A percentile compares a stretch with the other conserved stretches of the same genome.
These are phyloP conservation scores for Abrus pulchellus DNA, from an alignment of 306 rosid genomes.

Conservation along the genomic window DNA sequence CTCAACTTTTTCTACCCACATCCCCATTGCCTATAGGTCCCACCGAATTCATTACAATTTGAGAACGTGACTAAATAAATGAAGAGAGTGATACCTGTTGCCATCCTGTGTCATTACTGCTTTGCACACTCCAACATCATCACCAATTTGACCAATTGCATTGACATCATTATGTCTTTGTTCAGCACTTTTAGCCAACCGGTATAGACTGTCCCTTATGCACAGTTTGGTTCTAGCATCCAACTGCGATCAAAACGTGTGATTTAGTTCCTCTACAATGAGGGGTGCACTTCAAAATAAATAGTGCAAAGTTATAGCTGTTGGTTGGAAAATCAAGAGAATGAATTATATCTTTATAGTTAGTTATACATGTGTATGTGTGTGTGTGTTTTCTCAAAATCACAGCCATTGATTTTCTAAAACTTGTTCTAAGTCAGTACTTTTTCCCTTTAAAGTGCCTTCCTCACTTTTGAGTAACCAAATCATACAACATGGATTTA, in stretches of 20 bases:
- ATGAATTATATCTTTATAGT: neutral
- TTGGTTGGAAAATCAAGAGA: neutral
- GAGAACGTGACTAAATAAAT: neutral
- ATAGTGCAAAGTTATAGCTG: neutral
- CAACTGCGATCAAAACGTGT: conserved; percentile 60
- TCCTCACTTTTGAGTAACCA: neutral
- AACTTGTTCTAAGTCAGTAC: neutral
- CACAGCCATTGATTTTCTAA: neutral
- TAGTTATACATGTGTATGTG: neutral
- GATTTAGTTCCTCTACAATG: conserved; percentile 1
- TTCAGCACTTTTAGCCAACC: conserved; percentile 80
- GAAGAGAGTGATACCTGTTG: conserved; percentile 57
- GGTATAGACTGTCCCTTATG: conserved; percentile 81
- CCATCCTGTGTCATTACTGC: conserved; percentile 52
- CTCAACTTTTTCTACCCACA: too few relatives aligned
- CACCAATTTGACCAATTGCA: conserved; percentile 50
- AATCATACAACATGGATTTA: conserved; percentile 11
- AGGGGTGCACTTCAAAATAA: neutral
- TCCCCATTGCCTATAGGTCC: too few relatives aligned
- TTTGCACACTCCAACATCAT: conserved; percentile 53
- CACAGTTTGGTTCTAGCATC: conserved; percentile 77
- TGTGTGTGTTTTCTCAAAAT: neutral
- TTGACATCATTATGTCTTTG: conserved; percentile 68
- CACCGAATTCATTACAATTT: too few relatives aligned
- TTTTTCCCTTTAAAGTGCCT: neutral